Conservation (phyloP, 2,329 filamentous ascomycete genomes). For the Myriosclerotinia duriaeana region DNA sequence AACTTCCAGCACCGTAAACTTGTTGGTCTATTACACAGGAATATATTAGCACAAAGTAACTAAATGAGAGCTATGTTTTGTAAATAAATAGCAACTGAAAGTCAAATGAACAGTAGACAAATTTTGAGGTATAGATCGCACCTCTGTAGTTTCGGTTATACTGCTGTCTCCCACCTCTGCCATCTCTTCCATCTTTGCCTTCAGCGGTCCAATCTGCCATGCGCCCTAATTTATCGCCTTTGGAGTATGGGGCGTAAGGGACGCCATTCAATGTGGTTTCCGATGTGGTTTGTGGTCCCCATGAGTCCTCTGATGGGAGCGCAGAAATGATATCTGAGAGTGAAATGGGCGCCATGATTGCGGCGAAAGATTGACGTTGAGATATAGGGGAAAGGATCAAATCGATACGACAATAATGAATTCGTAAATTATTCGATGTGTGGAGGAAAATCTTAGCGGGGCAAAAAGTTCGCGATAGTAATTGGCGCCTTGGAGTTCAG, state of each 20-base stretch:
- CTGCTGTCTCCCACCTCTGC: slow-evolving; percentile 74
- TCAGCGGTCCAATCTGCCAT: slow-evolving; percentile 98
- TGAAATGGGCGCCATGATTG: slow-evolving; percentile 53
- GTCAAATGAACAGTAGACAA: slow-evolving; percentile 25
- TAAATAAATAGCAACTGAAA: slow-evolving; percentile 18
- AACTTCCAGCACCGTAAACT: slow-evolving; percentile 89
- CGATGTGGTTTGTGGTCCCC: slow-evolving; percentile 79
- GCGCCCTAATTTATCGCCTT: slow-evolving; percentile 96
- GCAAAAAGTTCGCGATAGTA: slow-evolving; percentile 22
- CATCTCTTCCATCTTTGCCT: slow-evolving; percentile 75
- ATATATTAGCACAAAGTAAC: slow-evolving; percentile 26
- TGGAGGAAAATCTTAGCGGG: slow-evolving; percentile 31
- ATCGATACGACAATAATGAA: slow-evolving; percentile 18
- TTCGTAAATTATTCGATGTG: slow-evolving; percentile 33
- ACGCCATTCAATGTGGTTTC: slow-evolving; percentile 93
- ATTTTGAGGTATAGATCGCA: slow-evolving; percentile 46
- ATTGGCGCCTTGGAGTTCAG: slow-evolving; percentile 1
- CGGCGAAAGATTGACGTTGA: slow-evolving; percentile 27
- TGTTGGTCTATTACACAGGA: slow-evolving; percentile 71
- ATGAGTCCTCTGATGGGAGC: slow-evolving; percentile 74
- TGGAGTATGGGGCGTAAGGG: slow-evolving; percentile 96
- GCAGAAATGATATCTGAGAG: slow-evolving; percentile 67
- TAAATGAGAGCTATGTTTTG: slow-evolving; percentile 10
- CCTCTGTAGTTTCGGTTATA: slow-evolving; percentile 94
- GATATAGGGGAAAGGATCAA: slow-evolving; percentile 17